Evolutionary conservation across 129 eudicot species (phyloP).

Genomic region (Gnaphalium uliginosum): DNA sequence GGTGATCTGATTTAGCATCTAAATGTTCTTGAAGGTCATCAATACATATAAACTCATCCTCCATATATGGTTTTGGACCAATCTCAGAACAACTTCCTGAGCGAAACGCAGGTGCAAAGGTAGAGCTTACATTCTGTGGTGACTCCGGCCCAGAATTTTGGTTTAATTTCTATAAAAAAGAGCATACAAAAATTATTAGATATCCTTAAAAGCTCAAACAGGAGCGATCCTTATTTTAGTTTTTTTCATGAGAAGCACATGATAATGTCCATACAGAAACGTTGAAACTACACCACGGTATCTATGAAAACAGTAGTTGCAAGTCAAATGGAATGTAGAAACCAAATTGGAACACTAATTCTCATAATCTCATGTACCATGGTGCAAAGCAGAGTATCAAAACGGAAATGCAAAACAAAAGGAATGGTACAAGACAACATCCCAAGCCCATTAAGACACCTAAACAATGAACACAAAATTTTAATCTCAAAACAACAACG

Average conservation of each 20-base stretch:
- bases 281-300: not conserved
- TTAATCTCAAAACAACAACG: too few species aligned
- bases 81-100: conserved; percentile 88
- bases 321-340: not conserved
- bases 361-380: too few species aligned
- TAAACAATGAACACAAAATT: too few species aligned
- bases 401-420: not conserved
- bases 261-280: not conserved
- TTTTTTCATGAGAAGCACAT: not conserved
- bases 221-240: not conserved
- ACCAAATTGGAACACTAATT: not conserved
- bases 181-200: conserved; percentile 15
- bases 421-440: not conserved
- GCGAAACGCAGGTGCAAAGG: conserved; percentile 54
- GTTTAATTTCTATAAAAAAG: conserved; percentile 28
- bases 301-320: too few species aligned
- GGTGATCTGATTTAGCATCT: conserved; percentile 34
- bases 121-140: conserved; percentile 46
- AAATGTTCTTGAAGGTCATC: conserved; percentile 63
- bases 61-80: conserved; percentile 80
- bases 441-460: too few species aligned
- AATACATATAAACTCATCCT: conserved; percentile 80
- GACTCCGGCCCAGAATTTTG: conserved; percentile 35
- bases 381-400: too few species aligned
- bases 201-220: not conserved